phyloP scores from a whole-genome alignment of 2,329 filamentous ascomycete species.

The Aotearoamyces nothofagi region DNA sequence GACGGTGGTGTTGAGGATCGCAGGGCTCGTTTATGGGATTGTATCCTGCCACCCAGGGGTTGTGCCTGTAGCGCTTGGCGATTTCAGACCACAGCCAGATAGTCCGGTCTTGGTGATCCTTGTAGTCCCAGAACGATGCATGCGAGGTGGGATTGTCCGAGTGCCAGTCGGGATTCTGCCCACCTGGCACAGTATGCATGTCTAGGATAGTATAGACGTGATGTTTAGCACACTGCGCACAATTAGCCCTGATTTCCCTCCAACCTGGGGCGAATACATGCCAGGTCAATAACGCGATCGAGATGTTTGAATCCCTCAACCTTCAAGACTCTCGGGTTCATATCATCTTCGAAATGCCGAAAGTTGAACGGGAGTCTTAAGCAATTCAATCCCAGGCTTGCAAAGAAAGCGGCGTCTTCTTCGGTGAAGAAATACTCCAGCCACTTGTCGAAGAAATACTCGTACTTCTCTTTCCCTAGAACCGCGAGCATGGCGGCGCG shows the following conservation, averaged over 20 bases:
- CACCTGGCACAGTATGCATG: slow-evolving; percentile 31
- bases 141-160: slow-evolving; percentile 28
- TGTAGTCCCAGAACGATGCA: slow-evolving; percentile 33
- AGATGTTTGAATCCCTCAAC: slow-evolving; percentile 29
- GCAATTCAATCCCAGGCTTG: slow-evolving; percentile 36
- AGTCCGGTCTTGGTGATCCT: slow-evolving; percentile 32
- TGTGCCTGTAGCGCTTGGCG: slow-evolving; percentile 26
- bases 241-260: background rate
- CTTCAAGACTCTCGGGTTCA: slow-evolving; percentile 29
- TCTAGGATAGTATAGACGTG: slow-evolving; percentile 35
- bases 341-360: slow-evolving; percentile 31
- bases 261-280: slow-evolving; percentile 8
- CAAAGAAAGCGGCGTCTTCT: slow-evolving; percentile 38
- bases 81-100: slow-evolving; percentile 33
- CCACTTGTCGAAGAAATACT: slow-evolving; percentile 41
- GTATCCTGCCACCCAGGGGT: slow-evolving; percentile 33
- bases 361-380: slow-evolving; percentile 44
- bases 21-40: slow-evolving; percentile 36
- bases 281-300: slow-evolving; percentile 28
- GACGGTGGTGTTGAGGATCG: slow-evolving; percentile 28
- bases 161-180: slow-evolving; percentile 35
- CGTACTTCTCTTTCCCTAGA: slow-evolving; percentile 35
- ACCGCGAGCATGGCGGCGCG: slow-evolving; percentile 33
- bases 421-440: slow-evolving; percentile 42
- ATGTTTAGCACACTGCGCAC: slow-evolving; percentile 19